A percentile compares a stretch with the other conserved stretches of the same genome.
Evolutionary conservation across 345 rosid genomes (phyloP).

Genomic region (Zanthoxylum bungeanum): DNA sequence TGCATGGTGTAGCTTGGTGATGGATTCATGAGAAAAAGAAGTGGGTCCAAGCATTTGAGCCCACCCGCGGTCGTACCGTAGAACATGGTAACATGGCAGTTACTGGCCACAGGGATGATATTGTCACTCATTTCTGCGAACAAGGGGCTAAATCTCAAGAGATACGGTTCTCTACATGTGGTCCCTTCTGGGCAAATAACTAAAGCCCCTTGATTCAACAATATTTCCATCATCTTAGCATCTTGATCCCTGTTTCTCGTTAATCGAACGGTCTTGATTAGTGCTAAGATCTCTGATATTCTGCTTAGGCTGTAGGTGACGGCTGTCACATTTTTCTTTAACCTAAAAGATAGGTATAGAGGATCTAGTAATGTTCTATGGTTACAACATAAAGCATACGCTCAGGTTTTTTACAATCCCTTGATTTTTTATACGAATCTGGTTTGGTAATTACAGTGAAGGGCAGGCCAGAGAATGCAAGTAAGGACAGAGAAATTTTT

Average conservation of each 20-base stretch:
- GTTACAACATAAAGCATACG: slow-evolving; percentile 66
- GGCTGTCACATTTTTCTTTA: slow-evolving; percentile 51
- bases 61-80: slow-evolving; percentile 79
- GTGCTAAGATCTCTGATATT: slow-evolving; percentile 59
- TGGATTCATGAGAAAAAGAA: slow-evolving; percentile 69
- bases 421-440: slow-evolving; percentile 2
- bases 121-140: slow-evolving; percentile 57
- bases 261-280: slow-evolving; percentile 60
- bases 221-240: slow-evolving; percentile 35
- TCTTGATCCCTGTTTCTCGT: slow-evolving; percentile 55
- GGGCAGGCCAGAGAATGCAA: slow-evolving; percentile 36
- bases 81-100: slow-evolving; percentile 47
- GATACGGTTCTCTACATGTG: slow-evolving; percentile 74
- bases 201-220: slow-evolving; percentile 52
- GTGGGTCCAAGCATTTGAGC: slow-evolving; percentile 63
- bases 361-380: slow-evolving; percentile 79
- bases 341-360: slow-evolving; percentile 41
- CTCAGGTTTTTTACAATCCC: slow-evolving; percentile 3
- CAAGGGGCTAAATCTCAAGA: slow-evolving; percentile 72
- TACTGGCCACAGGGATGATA: slow-evolving; percentile 60
- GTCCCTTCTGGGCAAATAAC: slow-evolving; percentile 89
- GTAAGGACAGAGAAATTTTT: slow-evolving; percentile 35
- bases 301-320: slow-evolving; percentile 77
- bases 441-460: slow-evolving; percentile 22
- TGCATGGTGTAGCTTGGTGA: slow-evolving; percentile 37